Base-by-base conservation (phyloP, 768 basidiomycete genomes). In the Tulasnella sp. region DNA sequence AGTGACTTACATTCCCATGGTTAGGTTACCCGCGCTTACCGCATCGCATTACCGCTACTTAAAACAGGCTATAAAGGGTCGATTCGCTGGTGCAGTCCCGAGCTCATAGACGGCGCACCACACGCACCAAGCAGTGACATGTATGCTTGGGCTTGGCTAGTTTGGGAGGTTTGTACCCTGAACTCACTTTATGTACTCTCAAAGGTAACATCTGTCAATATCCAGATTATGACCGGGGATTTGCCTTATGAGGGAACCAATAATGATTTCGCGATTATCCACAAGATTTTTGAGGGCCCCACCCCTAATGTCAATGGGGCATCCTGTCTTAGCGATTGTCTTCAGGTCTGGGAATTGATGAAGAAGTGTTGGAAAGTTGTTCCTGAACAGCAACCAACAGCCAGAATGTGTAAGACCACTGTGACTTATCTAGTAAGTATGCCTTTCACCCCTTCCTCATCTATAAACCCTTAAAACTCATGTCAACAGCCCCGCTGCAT, bases 61-160 rank as follows among this genome's bases (percentile, higher is more conserved):
- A n/a, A n/a, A n/a, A 46, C 39, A 5, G 70, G 70, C 39, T 2
- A 32, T 29, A 72, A 72, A 72, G 70, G 70, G 42, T 72, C 70
- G 5, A 72, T 72, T 15, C 70, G 39, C 11, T 72, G 42, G 39
- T 72, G 70, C 35, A 72, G 70, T 46, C 70, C 70, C 39, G 70
- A 72, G n/a, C 20, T 72, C 29, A n/a, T 72, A 1, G 35, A 72
- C n/a, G 70, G 70, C 70, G 32, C 15, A 11, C 42, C 70, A 29
- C 35, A 35, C n/a, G 35, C 29, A n/a, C 70, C 35, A 23, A 40
- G n/a, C n/a, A 37, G 70, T 16, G 70, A 72, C 35, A n/a, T 72
- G 9, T 72, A 46, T 11, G 13, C 70, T 3, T 72, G 70, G 70
- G 70, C 70, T 16, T 72, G 70, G 39, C 18, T 46, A 15, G 70